Evolutionary conservation across 352 stramenopile genomes (phyloP).

Genomic region (Blastocystis sp.): DNA sequence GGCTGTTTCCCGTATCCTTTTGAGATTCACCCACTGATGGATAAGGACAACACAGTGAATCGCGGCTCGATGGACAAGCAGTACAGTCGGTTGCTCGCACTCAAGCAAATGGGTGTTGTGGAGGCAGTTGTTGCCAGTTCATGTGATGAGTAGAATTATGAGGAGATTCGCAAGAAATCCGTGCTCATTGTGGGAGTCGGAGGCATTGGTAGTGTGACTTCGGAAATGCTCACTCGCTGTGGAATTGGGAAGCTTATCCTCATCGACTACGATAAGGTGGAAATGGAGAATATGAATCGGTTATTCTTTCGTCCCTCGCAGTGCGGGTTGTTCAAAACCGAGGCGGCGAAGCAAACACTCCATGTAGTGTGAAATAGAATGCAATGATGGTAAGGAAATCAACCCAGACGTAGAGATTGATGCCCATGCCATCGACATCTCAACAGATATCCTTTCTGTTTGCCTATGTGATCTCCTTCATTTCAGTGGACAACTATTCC

Average conservation of each 20-base stretch:
- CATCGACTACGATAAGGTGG: conserved; percentile 84
- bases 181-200: conserved; percentile 81
- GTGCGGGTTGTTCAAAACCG: conserved; percentile 81
- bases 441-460: conserved; percentile 71
- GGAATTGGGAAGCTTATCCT: conserved; percentile 84
- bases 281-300: conserved; percentile 86
- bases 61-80: conserved; percentile 74
- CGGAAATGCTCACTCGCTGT: conserved; percentile 84
- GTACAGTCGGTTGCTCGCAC: conserved; percentile 83
- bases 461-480: neutral
- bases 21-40: too few species aligned
- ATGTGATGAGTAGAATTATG: conserved; percentile 75
- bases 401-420: conserved; percentile 84
- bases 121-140: conserved; percentile 60
- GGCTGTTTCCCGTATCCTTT: too few species aligned
- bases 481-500: conserved; percentile 78
- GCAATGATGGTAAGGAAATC: conserved; percentile 74
- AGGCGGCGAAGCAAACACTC: conserved; percentile 81
- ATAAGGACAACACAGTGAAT: too few species aligned
- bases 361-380: conserved; percentile 72
- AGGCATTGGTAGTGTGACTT: conserved; percentile 80
- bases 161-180: conserved; percentile 79
- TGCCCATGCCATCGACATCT: conserved; percentile 83
- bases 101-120: conserved; percentile 85
- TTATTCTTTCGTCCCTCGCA: conserved; percentile 84